Percentiles rank a stretch among this genome's conserved stretches.
phyloP scores from a whole-genome alignment of 805 yeast species.

The Lipomyces sp. region DNA sequence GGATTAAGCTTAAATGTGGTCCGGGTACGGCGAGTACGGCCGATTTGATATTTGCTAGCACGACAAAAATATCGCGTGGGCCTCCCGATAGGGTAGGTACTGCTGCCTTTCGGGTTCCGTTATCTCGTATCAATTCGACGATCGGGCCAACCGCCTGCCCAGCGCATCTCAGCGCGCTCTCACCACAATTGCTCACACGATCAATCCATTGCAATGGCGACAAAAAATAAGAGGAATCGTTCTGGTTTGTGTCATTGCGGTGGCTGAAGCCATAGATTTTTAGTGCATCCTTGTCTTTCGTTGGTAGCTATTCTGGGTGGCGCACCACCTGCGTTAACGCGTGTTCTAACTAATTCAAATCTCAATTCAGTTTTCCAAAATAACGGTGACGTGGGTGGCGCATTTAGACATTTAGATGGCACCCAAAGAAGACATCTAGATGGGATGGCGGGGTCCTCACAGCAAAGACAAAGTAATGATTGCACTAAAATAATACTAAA shows the following conservation, averaged over 20 bases:
- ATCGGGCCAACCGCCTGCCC: too few relatives aligned
- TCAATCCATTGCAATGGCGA: not conserved
- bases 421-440: too few relatives aligned
- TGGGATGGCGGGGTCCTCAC: too few relatives aligned
- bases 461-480: too few relatives aligned
- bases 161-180: not conserved
- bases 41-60: not conserved
- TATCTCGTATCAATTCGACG: constrained; percentile 1
- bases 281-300: not conserved
- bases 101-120: not conserved
- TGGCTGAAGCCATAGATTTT: not conserved
- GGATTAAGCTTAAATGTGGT: too few relatives aligned
- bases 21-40: too few relatives aligned
- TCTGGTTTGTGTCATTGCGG: not conserved
- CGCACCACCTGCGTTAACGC: not conserved
- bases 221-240: not conserved
- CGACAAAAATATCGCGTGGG: not conserved
- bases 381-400: not conserved
- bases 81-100: not conserved
- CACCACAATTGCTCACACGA: not conserved
- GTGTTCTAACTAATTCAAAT: too few relatives aligned
- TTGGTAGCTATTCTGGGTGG: not conserved
- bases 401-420: not conserved
- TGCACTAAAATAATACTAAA: too few relatives aligned
- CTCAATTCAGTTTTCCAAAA: not conserved